Base-by-base conservation (phyloP, 75 land plant species). In the Cunninghamia lanceolata region DNA sequence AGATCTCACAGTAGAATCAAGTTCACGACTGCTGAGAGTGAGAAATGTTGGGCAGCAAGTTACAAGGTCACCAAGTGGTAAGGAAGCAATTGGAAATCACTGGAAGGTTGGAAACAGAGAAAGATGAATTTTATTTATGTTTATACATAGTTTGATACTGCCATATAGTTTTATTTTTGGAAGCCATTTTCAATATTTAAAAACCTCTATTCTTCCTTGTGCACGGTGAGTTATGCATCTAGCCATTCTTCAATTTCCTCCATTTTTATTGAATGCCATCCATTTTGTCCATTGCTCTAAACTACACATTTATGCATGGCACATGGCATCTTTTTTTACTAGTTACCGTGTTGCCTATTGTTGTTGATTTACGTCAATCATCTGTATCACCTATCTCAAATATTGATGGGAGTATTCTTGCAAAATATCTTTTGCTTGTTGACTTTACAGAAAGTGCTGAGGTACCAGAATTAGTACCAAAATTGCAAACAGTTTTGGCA, bases 401-500 rank as follows among this genome's bases (percentile, higher is more conserved):
- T 40, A 40, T 77, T 21, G 8, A 77, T 77, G 81, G 85, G 39
- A 66, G 4, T 84, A 35, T 34, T 36, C 21, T 84, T 21, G 50
- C 50, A 45, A 42, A 36, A 84, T 11, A 25, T 3, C 9, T 28
- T 73, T 28, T 21, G 71, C 34, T 56, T 85, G 17, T 56, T 85
- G 56, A 13, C 42, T 76, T 52, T 82, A 66, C 91, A 95, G 95
- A 92, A 86, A 56, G 90, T 87, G 88, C 86, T 70, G 86, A 82
- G 73, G 76, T 88, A 50, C 90, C 94, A 15, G 91, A 91, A 30
- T 47, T 94, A 90, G 82, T 89, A 38, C 56, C 73, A 47, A 87
- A 89, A 85, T 43, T 92, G 78, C 90, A 89, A 81, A 87, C 89
- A 21, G 89, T 96, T 84, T 92, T 92, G 25, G 92, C 92, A 50